Base-by-base conservation (phyloP, 2,329 filamentous ascomycete species). In the Plectosphaerella plurivora region DNA sequence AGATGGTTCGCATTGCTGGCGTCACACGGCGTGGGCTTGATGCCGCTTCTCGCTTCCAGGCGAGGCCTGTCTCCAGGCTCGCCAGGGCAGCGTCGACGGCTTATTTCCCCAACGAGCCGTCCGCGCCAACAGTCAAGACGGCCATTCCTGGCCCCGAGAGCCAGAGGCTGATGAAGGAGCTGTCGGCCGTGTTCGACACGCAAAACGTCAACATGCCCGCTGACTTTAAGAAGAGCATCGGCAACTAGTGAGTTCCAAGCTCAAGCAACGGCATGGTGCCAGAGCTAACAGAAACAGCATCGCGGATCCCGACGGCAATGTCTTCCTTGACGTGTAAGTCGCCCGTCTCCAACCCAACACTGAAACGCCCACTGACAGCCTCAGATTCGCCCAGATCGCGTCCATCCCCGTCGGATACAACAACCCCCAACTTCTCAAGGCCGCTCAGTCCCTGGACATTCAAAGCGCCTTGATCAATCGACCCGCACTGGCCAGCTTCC, bases 371-470 rank as follows among this genome's bases (percentile, higher is more conserved):
- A 33, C 28, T 33, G 11, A 33, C 11, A 12, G 8, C 28, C 4
- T 12, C 41, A 44, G 41, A 12, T 89, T 90, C 68, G 86, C 89
- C 49, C 89, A 92, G 70, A 92, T 93, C 65, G 89, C 89, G 53
- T 91, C 88, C 22, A 92, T 93, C 60, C 87, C 89, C 10, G 83
- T 93, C 48, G 89, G 89, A 57, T 92, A 93, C 78, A 91, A 87
- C 78, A 91, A 92, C 70, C 78, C 86, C 11, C 70, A 79, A 49
- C 80, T 93, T 55, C 74, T 83, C 57, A 72, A 79, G 59, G 84
- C 84, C 37, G 86, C 87, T 42, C 76, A 77, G 53, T 85, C 85
- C 25, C 82, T 83, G 39, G 84, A 91, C 65, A 91, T 92, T 86
- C 77, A 79, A 59, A 83, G 76, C 51, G 82, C 87, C 45, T 71